A percentile compares a stretch with the other conserved stretches of the same genome.
These are phyloP conservation scores for Xylariaceae sp. DNA, from an alignment of 2,329 filamentous ascomycete genomes.

Conservation along the genomic window DNA sequence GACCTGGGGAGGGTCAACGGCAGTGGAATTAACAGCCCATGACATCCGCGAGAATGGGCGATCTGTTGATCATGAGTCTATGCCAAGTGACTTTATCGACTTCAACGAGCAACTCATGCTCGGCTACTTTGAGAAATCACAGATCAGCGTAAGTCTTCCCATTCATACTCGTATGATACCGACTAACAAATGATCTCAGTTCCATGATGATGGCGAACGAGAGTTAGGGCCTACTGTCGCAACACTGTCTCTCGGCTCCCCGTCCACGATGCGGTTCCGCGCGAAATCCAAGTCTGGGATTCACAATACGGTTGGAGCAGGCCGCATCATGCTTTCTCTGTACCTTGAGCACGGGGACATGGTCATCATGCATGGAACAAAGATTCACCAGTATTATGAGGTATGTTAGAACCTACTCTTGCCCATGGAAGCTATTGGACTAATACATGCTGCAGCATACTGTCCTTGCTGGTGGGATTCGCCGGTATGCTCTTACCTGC, in stretches of 20 bases:
- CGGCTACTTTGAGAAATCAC: slow-evolving; percentile 66
- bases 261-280: slow-evolving; percentile 63
- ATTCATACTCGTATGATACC: not conserved
- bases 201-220: slow-evolving; percentile 71
- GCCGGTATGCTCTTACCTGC: slow-evolving; percentile 29
- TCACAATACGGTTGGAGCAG: not conserved
- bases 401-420: slow-evolving; percentile 40
- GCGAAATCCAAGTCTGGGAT: slow-evolving; percentile 52
- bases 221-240: slow-evolving; percentile 68
- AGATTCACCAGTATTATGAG: slow-evolving; percentile 66
- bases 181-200: slow-evolving; percentile 46
- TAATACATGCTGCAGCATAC: slow-evolving; percentile 25
- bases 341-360: slow-evolving; percentile 68
- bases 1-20: slow-evolving; percentile 59
- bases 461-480: slow-evolving; percentile 18
- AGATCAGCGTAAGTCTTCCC: slow-evolving; percentile 56
- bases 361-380: slow-evolving; percentile 66
- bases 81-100: slow-evolving; percentile 43
- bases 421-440: not conserved
- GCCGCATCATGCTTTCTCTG: slow-evolving; percentile 45
- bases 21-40: slow-evolving; percentile 43
- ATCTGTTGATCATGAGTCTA: slow-evolving; percentile 19
- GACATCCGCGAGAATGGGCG: slow-evolving; percentile 17
- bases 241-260: slow-evolving; percentile 65
- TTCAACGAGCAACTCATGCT: slow-evolving; percentile 71